Evolutionary conservation across 805 yeast species (phyloP), one percentile per base, ranked within the genome.

Genomic region (Sugiyamaella boreocaroliniensis): DNA sequence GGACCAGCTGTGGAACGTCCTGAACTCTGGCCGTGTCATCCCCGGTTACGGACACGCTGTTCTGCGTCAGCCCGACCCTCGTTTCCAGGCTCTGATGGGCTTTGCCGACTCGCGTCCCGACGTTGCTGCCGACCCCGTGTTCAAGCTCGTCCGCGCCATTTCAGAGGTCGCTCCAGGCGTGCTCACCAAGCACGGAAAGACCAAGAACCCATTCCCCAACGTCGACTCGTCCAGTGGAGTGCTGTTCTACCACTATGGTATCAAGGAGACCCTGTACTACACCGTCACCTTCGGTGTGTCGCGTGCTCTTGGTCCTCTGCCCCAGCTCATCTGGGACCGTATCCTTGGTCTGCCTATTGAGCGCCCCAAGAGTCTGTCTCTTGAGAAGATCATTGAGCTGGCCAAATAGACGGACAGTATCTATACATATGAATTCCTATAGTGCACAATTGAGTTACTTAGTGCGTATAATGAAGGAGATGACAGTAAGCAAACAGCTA

Each of bases 41-140:
- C 93, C 93, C 68, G 93, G 93, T 68, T 86, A 86, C 70, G 93
- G 93, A 64, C 93, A 86, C 70, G 93, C 92, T 53, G 93, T 86
- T 50, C 77, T 86, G 67, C 83, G 93, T 76, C 83, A 85, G 81
- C 83, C 95, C 22, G 95, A 86, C 72, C 95, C 95, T 68, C 82
- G 95, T 71, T 86, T 83, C 79, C 81, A 78, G 44, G 93, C 93
- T 64, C 90, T 83, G 75, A 82, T 89, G 72, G 87, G 83, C 74
- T 86, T 86, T 65, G 95, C 92, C 51, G 72, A 78, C 63, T 71
- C 72, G 59, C 65, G 78, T 49, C 70, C 74, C 7, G 66, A 62
- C 56, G 64, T 65, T 56, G 89, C 90, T 68, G 85, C 85, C 68
- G 84, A 82, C 70, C 87, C 82, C 63, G 71, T 85, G 69, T 86